phyloP scores from a whole-genome alignment of 2,329 filamentous ascomycete species.

The Alternaria angustiovoidea region DNA sequence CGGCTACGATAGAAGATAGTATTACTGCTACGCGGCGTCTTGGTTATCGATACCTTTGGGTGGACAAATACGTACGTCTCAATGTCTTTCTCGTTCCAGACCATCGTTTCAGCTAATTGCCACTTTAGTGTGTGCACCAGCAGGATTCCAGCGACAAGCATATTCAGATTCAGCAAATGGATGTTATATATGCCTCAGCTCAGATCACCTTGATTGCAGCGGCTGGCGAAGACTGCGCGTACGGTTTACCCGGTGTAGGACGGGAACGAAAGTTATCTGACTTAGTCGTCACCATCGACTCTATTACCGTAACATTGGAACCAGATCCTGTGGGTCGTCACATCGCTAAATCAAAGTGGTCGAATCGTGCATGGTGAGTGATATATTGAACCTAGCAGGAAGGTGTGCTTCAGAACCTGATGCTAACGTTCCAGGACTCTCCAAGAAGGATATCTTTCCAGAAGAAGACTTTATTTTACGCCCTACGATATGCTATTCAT shows the following conservation, averaged over 20 bases:
- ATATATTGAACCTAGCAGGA: neutral
- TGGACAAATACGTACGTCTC: neutral
- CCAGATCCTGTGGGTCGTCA: neutral
- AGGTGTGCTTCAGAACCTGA: neutral
- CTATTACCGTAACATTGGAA: neutral
- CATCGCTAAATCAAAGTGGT: neutral
- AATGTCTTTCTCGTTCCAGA: no score
- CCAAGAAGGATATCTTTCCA: neutral
- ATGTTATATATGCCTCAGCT: neutral
- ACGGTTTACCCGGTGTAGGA: neutral
- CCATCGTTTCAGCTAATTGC: neutral
- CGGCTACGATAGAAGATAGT: neutral
- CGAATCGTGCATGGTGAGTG: neutral
- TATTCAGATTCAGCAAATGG: neutral
- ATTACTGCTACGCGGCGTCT: neutral
- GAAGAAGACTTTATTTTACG: neutral
- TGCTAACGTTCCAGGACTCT: neutral
- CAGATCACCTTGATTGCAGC: neutral
- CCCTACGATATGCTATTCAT: neutral
- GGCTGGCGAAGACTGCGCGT: neutral
- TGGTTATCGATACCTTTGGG: neutral
- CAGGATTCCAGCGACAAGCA: neutral
- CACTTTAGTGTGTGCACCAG: neutral
- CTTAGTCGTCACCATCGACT: neutral
- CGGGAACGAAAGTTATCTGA: neutral